Evolutionary conservation across 306 rosid genomes (phyloP).

Genomic region (Parietaria judaica): DNA sequence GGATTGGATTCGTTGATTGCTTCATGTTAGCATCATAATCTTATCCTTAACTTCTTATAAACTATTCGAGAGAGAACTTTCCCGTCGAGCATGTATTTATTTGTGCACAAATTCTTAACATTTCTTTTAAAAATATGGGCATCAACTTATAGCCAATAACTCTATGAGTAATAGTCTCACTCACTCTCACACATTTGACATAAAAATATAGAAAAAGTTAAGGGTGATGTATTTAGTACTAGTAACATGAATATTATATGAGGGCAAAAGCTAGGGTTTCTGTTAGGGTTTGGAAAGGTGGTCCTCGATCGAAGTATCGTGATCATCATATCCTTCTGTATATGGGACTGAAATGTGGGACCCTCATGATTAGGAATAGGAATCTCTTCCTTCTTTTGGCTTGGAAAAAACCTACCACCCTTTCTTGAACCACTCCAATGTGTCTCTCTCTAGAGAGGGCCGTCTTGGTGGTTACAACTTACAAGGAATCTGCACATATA

Average conservation of each 20-base stretch:
- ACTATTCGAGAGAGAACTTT: no score
- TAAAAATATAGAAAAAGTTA: background rate
- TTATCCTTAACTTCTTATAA: no score
- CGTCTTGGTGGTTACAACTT: constrained; percentile 33
- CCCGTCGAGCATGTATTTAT: background rate
- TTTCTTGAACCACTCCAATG: constrained; percentile 41
- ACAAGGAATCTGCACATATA: constrained; percentile 35
- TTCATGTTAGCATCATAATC: no score
- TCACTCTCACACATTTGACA: no score
- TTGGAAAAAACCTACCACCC: constrained; percentile 55
- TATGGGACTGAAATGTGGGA: constrained; percentile 26
- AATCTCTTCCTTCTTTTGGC: constrained; percentile 38
- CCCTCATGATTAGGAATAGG: constrained; percentile 21
- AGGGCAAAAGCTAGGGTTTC: background rate
- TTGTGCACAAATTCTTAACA: no score
- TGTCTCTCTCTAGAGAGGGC: constrained; percentile 27
- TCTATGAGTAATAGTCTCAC: no score
- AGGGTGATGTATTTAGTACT: background rate
- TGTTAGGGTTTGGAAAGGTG: constrained; percentile 18
- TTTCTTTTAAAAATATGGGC: no score
- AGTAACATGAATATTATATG: background rate
- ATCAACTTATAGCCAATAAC: no score
- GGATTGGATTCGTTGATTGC: no score
- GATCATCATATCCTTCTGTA: constrained; percentile 3
- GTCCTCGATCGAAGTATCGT: constrained; percentile 20